Evolutionary conservation across 345 rosid genomes (phyloP).

Genomic region (Populus simonii): DNA sequence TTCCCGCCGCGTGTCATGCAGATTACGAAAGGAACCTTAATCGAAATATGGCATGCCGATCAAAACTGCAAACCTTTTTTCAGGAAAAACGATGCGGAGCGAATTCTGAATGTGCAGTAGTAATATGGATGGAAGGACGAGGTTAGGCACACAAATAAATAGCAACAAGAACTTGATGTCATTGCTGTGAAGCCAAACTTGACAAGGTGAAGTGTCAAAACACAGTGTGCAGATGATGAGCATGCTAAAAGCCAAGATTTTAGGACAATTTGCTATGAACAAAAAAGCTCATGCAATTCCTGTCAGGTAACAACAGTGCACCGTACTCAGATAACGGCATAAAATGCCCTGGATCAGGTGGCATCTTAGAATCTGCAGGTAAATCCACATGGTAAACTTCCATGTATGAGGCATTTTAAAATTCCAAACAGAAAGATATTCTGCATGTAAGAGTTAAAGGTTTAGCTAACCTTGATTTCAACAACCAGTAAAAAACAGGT

Average conservation of each 20-base stretch:
- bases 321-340: not conserved
- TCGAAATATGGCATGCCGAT: no score
- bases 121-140: not conserved
- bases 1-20: no score
- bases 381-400: not conserved
- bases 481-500: constrained; percentile 10
- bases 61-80: no score
- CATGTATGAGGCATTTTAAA: not conserved
- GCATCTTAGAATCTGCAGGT: not conserved
- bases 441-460: constrained; percentile 27
- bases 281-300: not conserved
- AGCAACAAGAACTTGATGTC: not conserved
- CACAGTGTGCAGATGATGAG: not conserved
- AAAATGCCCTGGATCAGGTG: not conserved
- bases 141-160: not conserved
- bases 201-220: not conserved
- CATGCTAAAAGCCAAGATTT: not conserved
- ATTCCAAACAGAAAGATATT: constrained; percentile 8
- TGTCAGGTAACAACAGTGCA: not conserved
- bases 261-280: not conserved
- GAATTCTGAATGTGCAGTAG: no score
- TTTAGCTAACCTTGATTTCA: constrained; percentile 15
- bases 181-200: not conserved
- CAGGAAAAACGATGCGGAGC: no score
- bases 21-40: no score